phyloP scores from a whole-genome alignment of 2,329 filamentous ascomycete species.

The Xylaria sp. region DNA sequence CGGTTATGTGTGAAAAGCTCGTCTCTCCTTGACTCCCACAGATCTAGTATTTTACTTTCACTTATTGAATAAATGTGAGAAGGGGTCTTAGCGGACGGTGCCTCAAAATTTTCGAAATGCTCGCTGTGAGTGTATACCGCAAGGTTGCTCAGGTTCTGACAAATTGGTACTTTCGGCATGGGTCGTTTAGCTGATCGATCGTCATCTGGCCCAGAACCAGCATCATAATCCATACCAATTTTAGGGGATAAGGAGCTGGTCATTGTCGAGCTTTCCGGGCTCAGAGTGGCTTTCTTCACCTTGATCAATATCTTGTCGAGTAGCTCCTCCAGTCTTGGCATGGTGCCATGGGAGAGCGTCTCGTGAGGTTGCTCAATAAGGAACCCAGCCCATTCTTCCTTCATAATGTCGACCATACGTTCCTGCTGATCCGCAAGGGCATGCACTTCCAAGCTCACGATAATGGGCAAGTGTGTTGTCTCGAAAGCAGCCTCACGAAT shows the following conservation, averaged over 20 bases:
- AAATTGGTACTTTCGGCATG: conserved; percentile 63
- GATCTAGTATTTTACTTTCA: conserved; percentile 73
- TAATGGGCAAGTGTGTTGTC: conserved; percentile 77
- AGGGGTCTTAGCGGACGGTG: conserved; percentile 64
- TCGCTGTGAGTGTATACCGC: conserved; percentile 89
- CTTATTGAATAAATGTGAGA: conserved; percentile 86
- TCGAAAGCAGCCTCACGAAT: conserved; percentile 81
- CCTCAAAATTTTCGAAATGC: conserved; percentile 75
- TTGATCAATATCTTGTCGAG: conserved; percentile 83
- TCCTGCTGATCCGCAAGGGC: conserved; percentile 82
- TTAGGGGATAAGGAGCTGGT: conserved; percentile 42
- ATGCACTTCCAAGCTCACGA: conserved; percentile 92
- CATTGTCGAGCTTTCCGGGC: conserved; percentile 41
- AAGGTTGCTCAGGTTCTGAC: conserved; percentile 72
- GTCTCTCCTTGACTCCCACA: conserved; percentile 66
- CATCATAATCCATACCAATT: conserved; percentile 42
- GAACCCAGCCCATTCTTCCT: conserved; percentile 79
- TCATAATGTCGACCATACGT: conserved; percentile 93
- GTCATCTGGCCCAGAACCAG: conserved; percentile 51
- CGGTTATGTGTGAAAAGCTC: conserved; percentile 89
- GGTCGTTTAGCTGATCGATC: conserved; percentile 44
- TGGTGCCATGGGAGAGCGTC: conserved; percentile 56
- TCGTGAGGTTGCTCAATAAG: conserved; percentile 67
- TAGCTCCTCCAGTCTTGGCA: conserved; percentile 75
- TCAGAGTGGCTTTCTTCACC: conserved; percentile 64